phyloP scores from a whole-genome alignment of 306 rosid species.

The Prunus campanulata region DNA sequence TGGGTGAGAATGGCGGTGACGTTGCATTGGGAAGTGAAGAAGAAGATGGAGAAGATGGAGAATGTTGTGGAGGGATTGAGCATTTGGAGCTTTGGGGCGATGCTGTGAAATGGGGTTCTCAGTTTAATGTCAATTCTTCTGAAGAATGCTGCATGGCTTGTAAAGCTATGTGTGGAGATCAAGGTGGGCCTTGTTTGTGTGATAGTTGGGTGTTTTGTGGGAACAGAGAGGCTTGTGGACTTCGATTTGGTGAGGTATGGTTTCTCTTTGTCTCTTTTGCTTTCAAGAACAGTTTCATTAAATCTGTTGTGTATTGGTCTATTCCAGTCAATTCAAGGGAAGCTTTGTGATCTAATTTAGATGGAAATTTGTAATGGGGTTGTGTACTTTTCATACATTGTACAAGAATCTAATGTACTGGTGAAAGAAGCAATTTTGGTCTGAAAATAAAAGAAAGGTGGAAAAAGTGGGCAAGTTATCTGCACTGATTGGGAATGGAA shows the following conservation, averaged over 20 bases:
- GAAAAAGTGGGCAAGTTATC: not conserved
- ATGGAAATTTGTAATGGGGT: not conserved
- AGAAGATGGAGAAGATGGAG: conserved; percentile 17
- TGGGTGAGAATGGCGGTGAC: not conserved
- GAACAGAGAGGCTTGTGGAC: conserved; percentile 58
- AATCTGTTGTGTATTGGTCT: not conserved
- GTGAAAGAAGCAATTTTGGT: not conserved
- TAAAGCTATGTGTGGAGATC: conserved; percentile 50
- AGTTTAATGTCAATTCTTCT: conserved; percentile 57
- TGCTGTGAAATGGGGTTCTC: conserved; percentile 69
- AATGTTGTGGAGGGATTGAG: conserved; percentile 58
- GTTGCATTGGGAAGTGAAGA: conserved; percentile 11
- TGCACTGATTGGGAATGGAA: not conserved
- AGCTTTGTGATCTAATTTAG: not conserved
- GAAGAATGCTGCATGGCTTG: conserved; percentile 69
- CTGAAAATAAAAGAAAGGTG: not conserved
- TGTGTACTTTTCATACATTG: not conserved
- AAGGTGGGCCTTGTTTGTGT: conserved; percentile 51
- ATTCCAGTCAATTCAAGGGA: not conserved
- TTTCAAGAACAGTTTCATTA: not conserved
- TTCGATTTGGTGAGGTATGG: conserved; percentile 74
- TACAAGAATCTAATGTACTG: not conserved
- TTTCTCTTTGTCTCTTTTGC: not conserved
- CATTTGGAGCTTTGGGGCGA: conserved; percentile 84
- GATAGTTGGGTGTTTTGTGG: conserved; percentile 85